Conservation (phyloP, 768 basidiomycete genomes). For the Termitomyces sp. region DNA sequence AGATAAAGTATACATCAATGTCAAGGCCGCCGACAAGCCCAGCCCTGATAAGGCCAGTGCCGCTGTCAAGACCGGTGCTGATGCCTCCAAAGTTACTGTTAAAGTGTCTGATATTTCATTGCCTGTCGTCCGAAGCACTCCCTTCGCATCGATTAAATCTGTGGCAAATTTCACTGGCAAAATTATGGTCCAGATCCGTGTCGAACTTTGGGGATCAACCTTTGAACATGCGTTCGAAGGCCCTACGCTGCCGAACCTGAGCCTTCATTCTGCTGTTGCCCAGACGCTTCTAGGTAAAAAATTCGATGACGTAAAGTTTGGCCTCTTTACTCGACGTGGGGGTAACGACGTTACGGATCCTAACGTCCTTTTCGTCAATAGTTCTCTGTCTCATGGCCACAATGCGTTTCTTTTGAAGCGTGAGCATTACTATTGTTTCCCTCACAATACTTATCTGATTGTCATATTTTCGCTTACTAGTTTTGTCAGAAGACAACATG, state of each 20-base stretch:
- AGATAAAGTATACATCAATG: neutral
- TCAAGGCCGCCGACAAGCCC: neutral
- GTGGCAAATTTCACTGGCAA: neutral
- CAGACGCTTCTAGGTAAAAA: conserved; percentile 11
- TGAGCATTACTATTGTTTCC: neutral
- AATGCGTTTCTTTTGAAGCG: conserved; percentile 11
- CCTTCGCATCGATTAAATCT: neutral
- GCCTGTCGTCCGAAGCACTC: neutral
- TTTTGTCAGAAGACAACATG: conserved; percentile 5
- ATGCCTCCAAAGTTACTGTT: neutral
- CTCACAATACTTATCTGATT: neutral
- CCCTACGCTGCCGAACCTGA: neutral
- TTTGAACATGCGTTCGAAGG: neutral
- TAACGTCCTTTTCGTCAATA: conserved; percentile 13
- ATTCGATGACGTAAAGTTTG: conserved; percentile 16
- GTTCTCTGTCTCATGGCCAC: conserved; percentile 12
- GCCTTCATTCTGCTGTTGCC: conserved; percentile 9
- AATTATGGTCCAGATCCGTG: neutral
- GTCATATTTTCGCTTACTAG: neutral
- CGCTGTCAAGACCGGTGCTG: neutral
- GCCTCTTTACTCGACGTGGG: conserved; percentile 15
- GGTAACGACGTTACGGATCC: conserved; percentile 4
- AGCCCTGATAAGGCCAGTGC: neutral
- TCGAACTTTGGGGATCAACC: neutral
- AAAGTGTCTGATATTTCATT: neutral